Evolutionary conservation across 2,329 filamentous ascomycete genomes (phyloP).

Genomic region (Harringtonia lauricola): DNA sequence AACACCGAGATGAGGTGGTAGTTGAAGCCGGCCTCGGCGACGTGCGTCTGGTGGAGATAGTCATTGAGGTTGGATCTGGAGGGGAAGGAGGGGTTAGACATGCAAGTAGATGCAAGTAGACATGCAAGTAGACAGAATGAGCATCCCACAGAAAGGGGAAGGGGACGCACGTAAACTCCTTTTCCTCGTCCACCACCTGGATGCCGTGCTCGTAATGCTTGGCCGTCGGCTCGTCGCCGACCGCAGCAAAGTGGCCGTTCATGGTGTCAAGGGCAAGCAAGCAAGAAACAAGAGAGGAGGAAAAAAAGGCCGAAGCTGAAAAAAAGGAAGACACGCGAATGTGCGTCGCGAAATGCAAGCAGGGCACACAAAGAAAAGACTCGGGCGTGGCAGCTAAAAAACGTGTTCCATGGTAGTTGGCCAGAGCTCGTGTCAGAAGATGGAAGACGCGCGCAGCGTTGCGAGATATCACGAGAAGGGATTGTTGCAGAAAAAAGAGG

Average conservation of each 20-base stretch:
- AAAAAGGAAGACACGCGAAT: too few relatives aligned
- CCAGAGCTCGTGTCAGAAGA: too few relatives aligned
- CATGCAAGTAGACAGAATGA: constrained; percentile 6
- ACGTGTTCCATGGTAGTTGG: too few relatives aligned
- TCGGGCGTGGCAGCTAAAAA: too few relatives aligned
- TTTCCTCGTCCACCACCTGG: constrained; percentile 93
- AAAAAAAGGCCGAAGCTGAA: too few relatives aligned
- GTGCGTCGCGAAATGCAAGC: too few relatives aligned
- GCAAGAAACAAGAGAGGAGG: too few relatives aligned
- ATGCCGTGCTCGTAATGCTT: constrained; percentile 83
- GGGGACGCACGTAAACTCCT: constrained; percentile 81
- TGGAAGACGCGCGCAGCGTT: too few relatives aligned
- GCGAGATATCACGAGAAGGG: too few relatives aligned
- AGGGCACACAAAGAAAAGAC: too few relatives aligned
- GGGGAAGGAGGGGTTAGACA: neutral
- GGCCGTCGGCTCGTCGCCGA: constrained; percentile 53
- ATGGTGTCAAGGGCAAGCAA: constrained; percentile 26
- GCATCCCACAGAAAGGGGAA: neutral
- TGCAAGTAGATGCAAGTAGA: constrained; percentile 8
- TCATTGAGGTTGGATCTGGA: constrained; percentile 62
- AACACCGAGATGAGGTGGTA: constrained; percentile 99
- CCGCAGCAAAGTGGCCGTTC: constrained; percentile 73
- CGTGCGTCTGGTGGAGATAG: constrained; percentile 70
- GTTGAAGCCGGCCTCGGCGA: constrained; percentile 89
- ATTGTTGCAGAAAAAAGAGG: too few relatives aligned